A percentile compares a stretch with the other conserved stretches of the same genome.
Conservation (phyloP, 805 yeast genomes). For the Teunomyces panamensis region DNA sequence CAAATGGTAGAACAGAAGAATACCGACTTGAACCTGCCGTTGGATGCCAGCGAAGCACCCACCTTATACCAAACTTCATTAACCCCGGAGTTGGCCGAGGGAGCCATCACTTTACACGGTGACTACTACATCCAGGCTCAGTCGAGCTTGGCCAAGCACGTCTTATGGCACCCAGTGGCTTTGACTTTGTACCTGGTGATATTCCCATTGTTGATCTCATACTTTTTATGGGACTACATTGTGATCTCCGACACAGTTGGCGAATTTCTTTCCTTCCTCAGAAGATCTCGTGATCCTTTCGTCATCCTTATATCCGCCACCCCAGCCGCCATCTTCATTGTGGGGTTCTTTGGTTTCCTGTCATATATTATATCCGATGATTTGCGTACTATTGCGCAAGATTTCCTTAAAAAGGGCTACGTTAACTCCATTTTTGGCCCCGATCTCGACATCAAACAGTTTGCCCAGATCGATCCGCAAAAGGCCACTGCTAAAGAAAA, state of each 20-base stretch:
- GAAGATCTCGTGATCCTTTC: conserved; percentile 17
- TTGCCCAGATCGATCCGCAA: conserved; percentile 30
- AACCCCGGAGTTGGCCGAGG: conserved; percentile 56
- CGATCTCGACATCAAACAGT: conserved; percentile 43
- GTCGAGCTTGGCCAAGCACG: conserved; percentile 41
- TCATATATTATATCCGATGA: conserved; percentile 44
- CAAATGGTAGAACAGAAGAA: conserved; percentile 47
- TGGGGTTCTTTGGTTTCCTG: conserved; percentile 38
- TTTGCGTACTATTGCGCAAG: conserved; percentile 37
- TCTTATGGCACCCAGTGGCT: conserved; percentile 45
- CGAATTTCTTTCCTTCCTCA: conserved; percentile 25
- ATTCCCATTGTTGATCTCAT: conserved; percentile 17
- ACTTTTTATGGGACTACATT: conserved; percentile 27
- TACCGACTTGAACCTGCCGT: conserved; percentile 52
- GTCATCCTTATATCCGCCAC: conserved; percentile 20
- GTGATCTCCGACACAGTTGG: conserved; percentile 26
- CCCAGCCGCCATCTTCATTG: conserved; percentile 39
- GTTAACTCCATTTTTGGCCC: conserved; percentile 42
- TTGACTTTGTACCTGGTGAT: conserved; percentile 8
- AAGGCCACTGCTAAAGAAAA: conserved; percentile 16
- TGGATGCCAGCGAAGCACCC: conserved; percentile 50
- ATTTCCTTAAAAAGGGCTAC: conserved; percentile 21
- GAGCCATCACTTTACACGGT: conserved; percentile 60
- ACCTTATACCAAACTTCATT: conserved; percentile 49
- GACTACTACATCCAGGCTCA: conserved; percentile 54